Percentiles rank a stretch among this genome's conserved stretches.
Conservation (phyloP, 331 rosid genomes). For the Arachis monticola region DNA sequence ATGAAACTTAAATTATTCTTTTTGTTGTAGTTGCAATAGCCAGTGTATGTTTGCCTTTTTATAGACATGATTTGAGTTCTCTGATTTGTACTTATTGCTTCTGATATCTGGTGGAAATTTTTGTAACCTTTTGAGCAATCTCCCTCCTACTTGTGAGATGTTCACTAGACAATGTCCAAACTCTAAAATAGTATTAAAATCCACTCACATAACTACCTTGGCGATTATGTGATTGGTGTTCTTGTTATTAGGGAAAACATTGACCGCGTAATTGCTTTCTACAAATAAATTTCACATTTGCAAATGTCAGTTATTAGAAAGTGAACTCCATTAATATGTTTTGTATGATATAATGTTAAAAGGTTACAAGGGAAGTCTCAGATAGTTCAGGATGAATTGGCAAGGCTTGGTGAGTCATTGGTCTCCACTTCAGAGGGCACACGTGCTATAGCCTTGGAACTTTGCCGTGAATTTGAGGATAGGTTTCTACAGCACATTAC, state of each 20-base stretch:
- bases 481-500: slow-evolving; percentile 89
- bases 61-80: background rate
- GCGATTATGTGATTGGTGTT: background rate
- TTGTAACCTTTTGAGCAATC: background rate
- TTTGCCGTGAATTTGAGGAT: slow-evolving; percentile 99
- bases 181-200: background rate
- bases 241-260: slow-evolving; percentile 5
- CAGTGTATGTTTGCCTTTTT: background rate
- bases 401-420: slow-evolving; percentile 93
- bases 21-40: slow-evolving; percentile 1
- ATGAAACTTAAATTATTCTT: background rate
- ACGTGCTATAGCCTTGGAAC: slow-evolving; percentile 95
- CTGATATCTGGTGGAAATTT: background rate
- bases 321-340: slow-evolving; percentile 1
- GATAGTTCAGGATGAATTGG: slow-evolving; percentile 90
- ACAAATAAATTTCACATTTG: background rate
- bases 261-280: background rate
- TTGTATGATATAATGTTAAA: slow-evolving; percentile 39
- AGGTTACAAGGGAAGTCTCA: slow-evolving; percentile 97
- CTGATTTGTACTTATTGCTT: slow-evolving; percentile 1
- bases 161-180: background rate
- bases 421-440: slow-evolving; percentile 92
- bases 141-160: background rate
- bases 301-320: background rate
- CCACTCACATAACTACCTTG: background rate